Base-by-base conservation (phyloP, 306 rosid genomes). In the Quercus parvula region DNA sequence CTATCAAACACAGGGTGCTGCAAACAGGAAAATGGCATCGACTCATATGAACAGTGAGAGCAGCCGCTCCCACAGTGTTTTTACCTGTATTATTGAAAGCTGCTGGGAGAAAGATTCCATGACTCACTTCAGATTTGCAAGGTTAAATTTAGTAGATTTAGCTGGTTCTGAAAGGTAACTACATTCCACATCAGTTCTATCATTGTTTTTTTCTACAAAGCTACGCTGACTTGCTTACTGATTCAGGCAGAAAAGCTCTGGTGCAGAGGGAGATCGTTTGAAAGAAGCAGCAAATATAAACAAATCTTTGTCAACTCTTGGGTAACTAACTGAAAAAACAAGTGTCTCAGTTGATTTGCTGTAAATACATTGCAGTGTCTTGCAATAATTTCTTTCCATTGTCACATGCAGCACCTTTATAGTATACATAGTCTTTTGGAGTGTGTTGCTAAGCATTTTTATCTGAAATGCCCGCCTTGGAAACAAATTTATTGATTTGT, bases 251-350 rank as follows among this genome's bases (percentile, higher is more conserved):
- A 95, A 95, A 90, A 90, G 94, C 89, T 95, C 97, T 38, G 97
- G 97, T 49, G 97, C 98, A 75, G 99, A 92, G 75, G 97, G 96
- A 56, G 97, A 91, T 77, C 96, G 97, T 82, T 82, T 95, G 85
- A 92, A 90, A 88, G 99, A 95, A 85, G 98, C 97, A 79, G 97
- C 93, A 75, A 95, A 92, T 80, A 95, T 95, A 86, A 95, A 95
- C 82, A 95, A 92, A 85, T 95, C 99, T 49, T 83, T 95, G 83
- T 95, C 95, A 82, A 92, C 97, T 61, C 96, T 95, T 71, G 98
- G 99, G 99, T 95, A 91, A 79, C 71, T 79, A 71, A 63, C 56
- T 64, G 54, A 51, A 80, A 67, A 31, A 41, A 70, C 73, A 62
- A 63, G 12, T 71, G 76, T 85, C 68, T 81, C 75, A 69, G 56